Evolutionary conservation across 2,329 filamentous ascomycete species (phyloP).

Genomic region (Basipetospora chlamydospora): DNA sequence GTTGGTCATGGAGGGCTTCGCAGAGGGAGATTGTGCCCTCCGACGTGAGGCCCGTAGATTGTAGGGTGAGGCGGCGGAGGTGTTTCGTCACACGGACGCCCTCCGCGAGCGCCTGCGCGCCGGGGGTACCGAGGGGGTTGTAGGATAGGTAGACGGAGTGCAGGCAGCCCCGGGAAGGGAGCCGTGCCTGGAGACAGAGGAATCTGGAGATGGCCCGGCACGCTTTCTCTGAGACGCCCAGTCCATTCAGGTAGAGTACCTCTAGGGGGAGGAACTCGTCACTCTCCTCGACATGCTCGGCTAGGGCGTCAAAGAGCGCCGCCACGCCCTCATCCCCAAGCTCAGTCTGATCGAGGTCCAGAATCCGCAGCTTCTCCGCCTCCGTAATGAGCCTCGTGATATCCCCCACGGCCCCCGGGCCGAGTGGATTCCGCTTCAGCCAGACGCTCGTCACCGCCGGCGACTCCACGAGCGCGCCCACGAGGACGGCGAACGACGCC

Average conservation of each 20-base stretch:
- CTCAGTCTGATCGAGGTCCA: constrained; percentile 39
- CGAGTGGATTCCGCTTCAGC: constrained; percentile 39
- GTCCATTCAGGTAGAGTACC: constrained; percentile 22
- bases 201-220: constrained; percentile 18
- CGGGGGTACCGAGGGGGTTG: constrained; percentile 22
- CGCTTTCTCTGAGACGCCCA: constrained; percentile 17
- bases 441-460: constrained; percentile 23
- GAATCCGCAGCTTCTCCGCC: constrained; percentile 26
- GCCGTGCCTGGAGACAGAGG: constrained; percentile 9
- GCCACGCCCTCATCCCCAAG: constrained; percentile 31
- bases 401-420: constrained; percentile 20
- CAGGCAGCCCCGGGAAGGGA: constrained; percentile 16
- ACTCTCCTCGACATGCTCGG: constrained; percentile 12
- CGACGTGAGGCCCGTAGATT: constrained; percentile 28
- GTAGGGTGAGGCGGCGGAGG: constrained; percentile 22
- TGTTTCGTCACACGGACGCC: constrained; percentile 18
- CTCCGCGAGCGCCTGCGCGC: constrained; percentile 15
- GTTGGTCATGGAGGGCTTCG: constrained; percentile 19
- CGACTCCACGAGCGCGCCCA: constrained; percentile 24
- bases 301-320: constrained; percentile 24
- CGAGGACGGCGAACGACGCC: constrained; percentile 24
- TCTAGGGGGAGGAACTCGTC: constrained; percentile 18
- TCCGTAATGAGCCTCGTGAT: constrained; percentile 29
- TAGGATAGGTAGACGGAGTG: constrained; percentile 22
- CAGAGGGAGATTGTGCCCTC: constrained; percentile 23